Evolutionary conservation across 768 basidiomycete species (phyloP).

Genomic region (Panellus pusillus): DNA sequence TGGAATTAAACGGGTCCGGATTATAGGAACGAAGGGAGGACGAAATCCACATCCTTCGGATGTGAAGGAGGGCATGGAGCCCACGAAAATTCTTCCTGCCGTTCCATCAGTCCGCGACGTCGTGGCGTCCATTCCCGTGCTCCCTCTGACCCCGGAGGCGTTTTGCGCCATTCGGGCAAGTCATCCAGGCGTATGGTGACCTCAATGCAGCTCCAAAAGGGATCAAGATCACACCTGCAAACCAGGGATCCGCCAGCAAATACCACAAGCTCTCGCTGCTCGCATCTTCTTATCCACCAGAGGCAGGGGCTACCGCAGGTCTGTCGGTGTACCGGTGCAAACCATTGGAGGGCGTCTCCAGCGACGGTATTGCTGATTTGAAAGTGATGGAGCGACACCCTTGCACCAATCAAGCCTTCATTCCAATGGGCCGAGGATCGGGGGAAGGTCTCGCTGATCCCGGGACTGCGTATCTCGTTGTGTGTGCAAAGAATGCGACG

Average conservation of each 20-base stretch:
- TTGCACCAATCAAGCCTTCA: slow-evolving; percentile 88
- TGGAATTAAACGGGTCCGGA: slow-evolving; percentile 89
- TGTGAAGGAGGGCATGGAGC: background rate
- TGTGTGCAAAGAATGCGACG: slow-evolving; percentile 77
- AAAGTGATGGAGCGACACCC: slow-evolving; percentile 86
- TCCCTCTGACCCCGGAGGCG: slow-evolving; percentile 79
- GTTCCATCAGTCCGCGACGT: background rate
- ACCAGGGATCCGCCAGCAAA: slow-evolving; percentile 88
- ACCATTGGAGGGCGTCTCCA: slow-evolving; percentile 44
- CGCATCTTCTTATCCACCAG: slow-evolving; percentile 61
- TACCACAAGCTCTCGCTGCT: slow-evolving; percentile 89
- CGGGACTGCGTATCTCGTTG: slow-evolving; percentile 63
- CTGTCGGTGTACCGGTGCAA: slow-evolving; percentile 86
- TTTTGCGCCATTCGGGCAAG: slow-evolving; percentile 89
- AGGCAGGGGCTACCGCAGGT: slow-evolving; percentile 56
- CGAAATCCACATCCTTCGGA: background rate
- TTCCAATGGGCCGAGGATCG: slow-evolving; percentile 80
- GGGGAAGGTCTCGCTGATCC: slow-evolving; percentile 31
- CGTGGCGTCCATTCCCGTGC: slow-evolving; percentile 43
- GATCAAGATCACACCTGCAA: slow-evolving; percentile 76
- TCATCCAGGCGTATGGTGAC: slow-evolving; percentile 84
- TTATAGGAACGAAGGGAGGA: slow-evolving; percentile 57
- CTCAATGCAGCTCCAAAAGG: slow-evolving; percentile 64
- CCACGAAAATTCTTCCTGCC: background rate
- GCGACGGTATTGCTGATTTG: slow-evolving; percentile 55